These are phyloP conservation scores for Epichloe bromicola DNA, from an alignment of 2,329 filamentous ascomycete genomes.

Conservation along the genomic window DNA sequence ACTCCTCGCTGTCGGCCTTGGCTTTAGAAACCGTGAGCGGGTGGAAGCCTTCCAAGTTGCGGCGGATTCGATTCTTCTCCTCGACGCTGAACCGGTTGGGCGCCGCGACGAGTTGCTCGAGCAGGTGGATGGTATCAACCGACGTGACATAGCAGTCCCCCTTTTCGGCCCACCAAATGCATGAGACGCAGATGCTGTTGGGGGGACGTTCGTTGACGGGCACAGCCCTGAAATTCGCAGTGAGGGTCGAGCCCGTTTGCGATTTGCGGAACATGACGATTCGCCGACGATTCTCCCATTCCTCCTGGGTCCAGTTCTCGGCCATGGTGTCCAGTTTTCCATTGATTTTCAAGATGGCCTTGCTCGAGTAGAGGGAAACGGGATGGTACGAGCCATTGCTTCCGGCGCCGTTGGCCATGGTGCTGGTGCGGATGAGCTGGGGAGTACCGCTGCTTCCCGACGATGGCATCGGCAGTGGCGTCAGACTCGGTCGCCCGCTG, in stretches of 20 bases:
- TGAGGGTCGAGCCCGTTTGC: conserved; percentile 71
- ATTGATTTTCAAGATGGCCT: conserved; percentile 72
- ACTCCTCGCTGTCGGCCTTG: conserved; percentile 85
- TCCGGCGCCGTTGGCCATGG: conserved; percentile 27
- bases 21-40: conserved; percentile 88
- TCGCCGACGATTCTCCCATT: conserved; percentile 64
- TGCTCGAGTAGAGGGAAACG: conserved; percentile 69
- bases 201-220: conserved; percentile 68
- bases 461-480: conserved; percentile 35
- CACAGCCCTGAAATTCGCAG: conserved; percentile 66
- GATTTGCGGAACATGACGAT: conserved; percentile 80
- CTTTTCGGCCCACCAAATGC: conserved; percentile 93
- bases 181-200: conserved; percentile 89
- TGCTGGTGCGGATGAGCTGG: conserved; percentile 44
- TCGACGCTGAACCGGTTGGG: conserved; percentile 80
- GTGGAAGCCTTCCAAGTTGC: conserved; percentile 89
- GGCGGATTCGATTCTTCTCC: conserved; percentile 94
- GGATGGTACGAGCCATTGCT: conserved; percentile 50
- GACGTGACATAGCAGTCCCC: conserved; percentile 87
- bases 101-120: conserved; percentile 73
- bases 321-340: conserved; percentile 80
- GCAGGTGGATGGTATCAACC: conserved; percentile 89
- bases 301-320: conserved; percentile 69
- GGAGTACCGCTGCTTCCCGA: conserved; percentile 25
- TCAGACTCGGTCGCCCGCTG: conserved; percentile 29